Base-by-base conservation (phyloP, 495 filamentous ascomycete genomes). In the Amphirosellinia nigrospora region DNA sequence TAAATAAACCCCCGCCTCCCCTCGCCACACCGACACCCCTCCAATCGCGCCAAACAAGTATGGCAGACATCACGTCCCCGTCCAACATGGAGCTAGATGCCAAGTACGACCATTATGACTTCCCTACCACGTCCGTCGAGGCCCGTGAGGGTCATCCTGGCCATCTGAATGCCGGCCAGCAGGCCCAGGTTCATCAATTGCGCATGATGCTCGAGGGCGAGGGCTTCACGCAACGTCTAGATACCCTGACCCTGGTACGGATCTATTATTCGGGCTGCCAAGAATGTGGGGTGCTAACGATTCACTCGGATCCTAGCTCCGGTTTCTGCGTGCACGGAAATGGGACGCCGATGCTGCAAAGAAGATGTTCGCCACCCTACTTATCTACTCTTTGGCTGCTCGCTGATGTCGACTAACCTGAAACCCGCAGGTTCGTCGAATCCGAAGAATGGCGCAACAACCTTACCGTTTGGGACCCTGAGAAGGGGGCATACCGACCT, bases 21-120 rank as follows among this genome's bases (percentile, higher is more conserved):
- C 48, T 30, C 43, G 36, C 23, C 60, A 64, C 61, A 23, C 61
- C 43, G 43, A 59, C 52, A 32, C 38, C 48, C 10, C 61, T 28
- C 36, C 48, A 45, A 45, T 64, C 72, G 66, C 61, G 64, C 66
- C n/a, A 39, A 64, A 45, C 52, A 23, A 28, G 70, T 60, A 71
- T 73, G 71, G 23, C 69, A 28, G 65, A 69, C 64, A 75, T 62
- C 62, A 75, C 62, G 68, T 66, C 76, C 58, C 59, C 62, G 68
- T 71, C 68, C 43, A 74, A 77, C 71, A 81, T 92, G 79, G 82
- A 89, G 78, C 84, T 89, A 65, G 92, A 97, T 79, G 85, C 93
- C 74, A 97, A 97, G 82, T 98, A 98, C 85, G 95, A 99, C 82
- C 81, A 95, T 83, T 97, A 97, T 83, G 95, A 97, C 78, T 98